Evolutionary conservation across 2,329 filamentous ascomycete genomes (phyloP), one percentile per base, ranked within the genome.

Genomic region (Daldinia sp.): DNA sequence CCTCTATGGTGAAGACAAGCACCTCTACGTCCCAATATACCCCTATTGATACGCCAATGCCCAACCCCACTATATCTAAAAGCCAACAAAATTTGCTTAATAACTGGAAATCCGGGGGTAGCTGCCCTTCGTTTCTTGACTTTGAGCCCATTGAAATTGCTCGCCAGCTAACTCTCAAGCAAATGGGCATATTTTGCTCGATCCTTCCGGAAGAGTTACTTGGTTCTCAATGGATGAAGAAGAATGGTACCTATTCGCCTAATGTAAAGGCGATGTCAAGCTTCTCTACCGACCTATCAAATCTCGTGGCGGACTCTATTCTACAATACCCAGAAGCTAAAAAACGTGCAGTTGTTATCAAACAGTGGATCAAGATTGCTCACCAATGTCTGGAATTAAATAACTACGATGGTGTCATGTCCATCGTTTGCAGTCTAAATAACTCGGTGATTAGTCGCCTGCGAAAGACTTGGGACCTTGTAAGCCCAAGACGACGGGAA

Each of bases 321-420:
- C 85, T 99, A 11, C 88, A 92, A 58, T 85, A 93, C 59, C 85
- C 91, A n/a, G 95, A 98, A 75, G 88, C 90, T 23, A 98, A 98
- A 85, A 96, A 94, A 81, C 88, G 95, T 23, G 94, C 95, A 0
- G 81, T 86, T 1, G 87, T 93, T 53, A 95, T 99, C 80, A 98
- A 99, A 81, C 94, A 98, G 71, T 99, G 95, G 95, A 92, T 97
- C 75, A 99, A 98, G 82, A 89, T 98, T 70, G 93, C 92, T 0
- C 85, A 90, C 70, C 92, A 91, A 71, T 96, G 93, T 68, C 82
- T 96, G 4, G 92, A 95, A 72, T 84, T 98, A 23, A 90, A 95
- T 80, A 99, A 99, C 79, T 99, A 97, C 71, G 94, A 99, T 74
- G 92, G 93, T 0, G 81, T 99, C 9, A 97, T 98, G 93, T 93